Evolutionary conservation across 495 filamentous ascomycete species (phyloP).

Genomic region (Xylaria nigripes): DNA sequence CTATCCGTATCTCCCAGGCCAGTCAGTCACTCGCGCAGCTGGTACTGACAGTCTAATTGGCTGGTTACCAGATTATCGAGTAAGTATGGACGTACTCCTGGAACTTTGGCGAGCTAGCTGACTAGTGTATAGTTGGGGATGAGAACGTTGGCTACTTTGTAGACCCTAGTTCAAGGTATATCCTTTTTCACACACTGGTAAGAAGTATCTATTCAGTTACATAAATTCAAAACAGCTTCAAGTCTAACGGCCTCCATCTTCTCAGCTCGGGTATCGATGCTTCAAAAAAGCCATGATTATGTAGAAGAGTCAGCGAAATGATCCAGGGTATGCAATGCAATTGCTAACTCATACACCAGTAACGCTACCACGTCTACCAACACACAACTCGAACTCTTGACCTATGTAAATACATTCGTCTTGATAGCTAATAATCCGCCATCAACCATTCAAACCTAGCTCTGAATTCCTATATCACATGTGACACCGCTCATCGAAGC

Average conservation of each 20-base stretch:
- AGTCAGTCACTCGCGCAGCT: background rate
- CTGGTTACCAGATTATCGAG: background rate
- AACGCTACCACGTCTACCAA: background rate
- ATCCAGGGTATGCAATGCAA: background rate
- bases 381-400: no score
- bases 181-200: no score
- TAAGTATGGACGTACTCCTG: background rate
- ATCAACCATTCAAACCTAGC: background rate
- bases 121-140: no score
- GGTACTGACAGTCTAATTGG: background rate
- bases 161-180: no score
- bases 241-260: background rate
- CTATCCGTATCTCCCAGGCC: background rate
- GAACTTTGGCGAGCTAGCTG: background rate
- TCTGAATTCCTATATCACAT: background rate
- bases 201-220: background rate
- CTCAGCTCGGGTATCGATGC: background rate
- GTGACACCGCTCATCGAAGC: background rate
- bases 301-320: background rate
- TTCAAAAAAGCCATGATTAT: background rate
- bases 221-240: background rate
- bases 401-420: background rate
- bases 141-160: no score
- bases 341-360: background rate
- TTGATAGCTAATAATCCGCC: background rate